Evolutionary conservation across 2,329 filamentous ascomycete species (phyloP), one percentile per base, ranked within the genome.

Genomic region (Neonectria hederae): DNA sequence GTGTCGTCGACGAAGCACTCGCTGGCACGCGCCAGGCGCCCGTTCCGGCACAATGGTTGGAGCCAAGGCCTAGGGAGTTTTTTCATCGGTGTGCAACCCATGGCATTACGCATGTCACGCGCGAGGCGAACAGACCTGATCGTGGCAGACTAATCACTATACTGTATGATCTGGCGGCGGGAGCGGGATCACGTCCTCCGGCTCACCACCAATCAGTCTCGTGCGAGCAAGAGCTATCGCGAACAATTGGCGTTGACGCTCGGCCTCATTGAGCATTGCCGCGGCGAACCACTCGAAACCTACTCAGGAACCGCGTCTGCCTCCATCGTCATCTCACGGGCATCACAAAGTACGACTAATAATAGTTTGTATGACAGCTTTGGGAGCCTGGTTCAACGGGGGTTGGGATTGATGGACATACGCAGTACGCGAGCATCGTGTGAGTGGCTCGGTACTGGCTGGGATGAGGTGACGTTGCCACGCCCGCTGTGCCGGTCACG

Each of bases 1-100:
- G 40, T 56, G 59, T 72, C 61, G 63, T 62, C 67, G 59, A 54
- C 55, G 62, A 62, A 69, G 62, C 62, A 68, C 64, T 71, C 63
- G 65, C 59, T 71, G 65, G 68, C 63, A 72, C 59, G 68, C 61
- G 71, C 59, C 68, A 72, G 63, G 59, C 66, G 71, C 63, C 58
- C 46, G 65, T 73, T 73, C 71, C 71, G 65, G 70, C 63, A 61
- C 68, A 68, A 54, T 65, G 71, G 71, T 73, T 63, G 65, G 68
- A 67, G 59, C 48, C 64, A 52, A 24, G 42, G 49, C 13, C 56
- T 58, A 49, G 26, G 54, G 54, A 51, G 48, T 38, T 59, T 55
- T 59, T 59, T 30, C 53, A 63, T 65, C 59, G 51, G 58, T 71
- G 57, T 63, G 56, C 59, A 66, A 73, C 68, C 64, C 66, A 60